These are phyloP conservation scores for Steccherinum ochraceum DNA, from an alignment of 768 basidiomycete genomes.

Conservation along the genomic window DNA sequence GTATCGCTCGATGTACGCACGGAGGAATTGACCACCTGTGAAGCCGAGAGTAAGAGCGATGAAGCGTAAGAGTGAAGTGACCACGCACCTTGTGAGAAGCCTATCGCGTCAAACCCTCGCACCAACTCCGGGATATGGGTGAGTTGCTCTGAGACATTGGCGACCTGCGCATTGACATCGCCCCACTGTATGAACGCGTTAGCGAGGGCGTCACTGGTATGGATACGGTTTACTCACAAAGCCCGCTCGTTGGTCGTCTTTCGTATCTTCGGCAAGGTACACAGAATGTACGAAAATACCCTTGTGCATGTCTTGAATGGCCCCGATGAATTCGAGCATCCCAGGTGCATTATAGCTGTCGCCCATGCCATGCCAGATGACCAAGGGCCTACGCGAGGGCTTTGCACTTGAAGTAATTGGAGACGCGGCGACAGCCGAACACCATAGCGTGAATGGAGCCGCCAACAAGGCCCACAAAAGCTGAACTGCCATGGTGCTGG, in stretches of 20 bases:
- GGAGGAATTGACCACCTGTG: conserved; percentile 75
- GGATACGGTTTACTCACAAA: conserved; percentile 44
- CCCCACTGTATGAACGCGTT: conserved; percentile 52
- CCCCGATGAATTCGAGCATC: conserved; percentile 56
- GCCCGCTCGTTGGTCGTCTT: conserved; percentile 61
- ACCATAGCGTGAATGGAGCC: neutral
- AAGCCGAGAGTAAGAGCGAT: neutral
- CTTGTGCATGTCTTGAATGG: conserved; percentile 58
- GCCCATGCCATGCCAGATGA: conserved; percentile 78
- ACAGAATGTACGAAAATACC: conserved; percentile 76
- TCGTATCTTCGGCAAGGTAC: conserved; percentile 54
- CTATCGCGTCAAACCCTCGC: conserved; percentile 78
- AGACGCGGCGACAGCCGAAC: neutral
- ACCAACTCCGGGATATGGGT: conserved; percentile 55
- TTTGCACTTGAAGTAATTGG: neutral
- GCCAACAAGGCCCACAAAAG: too few relatives aligned
- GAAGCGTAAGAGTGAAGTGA: neutral
- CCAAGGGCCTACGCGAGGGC: conserved; percentile 44
- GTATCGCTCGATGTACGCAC: conserved; percentile 76
- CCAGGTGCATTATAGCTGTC: conserved; percentile 72
- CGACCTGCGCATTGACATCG: conserved; percentile 66
- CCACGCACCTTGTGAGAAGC: conserved; percentile 72
- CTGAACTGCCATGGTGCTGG: too few relatives aligned
- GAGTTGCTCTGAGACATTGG: conserved; percentile 58
- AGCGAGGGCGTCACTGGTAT: neutral